These are phyloP conservation scores for Alternaria longipes DNA, from an alignment of 2,329 filamentous ascomycete genomes.

Conservation along the genomic window DNA sequence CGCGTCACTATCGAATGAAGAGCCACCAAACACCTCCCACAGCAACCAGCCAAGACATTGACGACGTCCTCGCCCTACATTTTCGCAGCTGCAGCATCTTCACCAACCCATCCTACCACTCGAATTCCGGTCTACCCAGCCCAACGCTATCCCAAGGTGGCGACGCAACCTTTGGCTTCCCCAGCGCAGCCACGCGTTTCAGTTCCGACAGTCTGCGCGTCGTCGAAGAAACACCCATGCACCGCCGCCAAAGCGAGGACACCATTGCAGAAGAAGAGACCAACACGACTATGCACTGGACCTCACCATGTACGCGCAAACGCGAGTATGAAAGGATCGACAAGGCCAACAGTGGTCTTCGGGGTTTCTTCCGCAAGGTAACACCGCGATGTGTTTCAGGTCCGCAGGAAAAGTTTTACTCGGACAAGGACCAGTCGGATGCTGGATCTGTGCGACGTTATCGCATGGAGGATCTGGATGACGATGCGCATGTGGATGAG, in stretches of 20 bases:
- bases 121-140: slow-evolving; percentile 31
- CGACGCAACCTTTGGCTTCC: slow-evolving; percentile 17
- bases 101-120: slow-evolving; percentile 41
- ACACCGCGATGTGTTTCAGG: slow-evolving; percentile 47
- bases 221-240: slow-evolving; percentile 17
- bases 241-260: slow-evolving; percentile 4
- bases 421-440: slow-evolving; percentile 46
- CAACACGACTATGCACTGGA: slow-evolving; percentile 50
- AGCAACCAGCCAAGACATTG: slow-evolving; percentile 43
- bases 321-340: slow-evolving; percentile 52
- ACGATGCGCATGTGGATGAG: slow-evolving; percentile 24
- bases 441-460: slow-evolving; percentile 51
- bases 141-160: slow-evolving; percentile 31
- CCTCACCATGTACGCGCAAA: slow-evolving; percentile 45
- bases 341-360: slow-evolving; percentile 48
- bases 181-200: slow-evolving; percentile 24
- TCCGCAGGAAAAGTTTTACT: slow-evolving; percentile 46
- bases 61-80: slow-evolving; percentile 52
- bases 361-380: slow-evolving; percentile 44
- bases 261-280: slow-evolving; percentile 24
- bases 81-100: slow-evolving; percentile 51
- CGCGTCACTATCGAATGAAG: slow-evolving; percentile 47
- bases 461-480: slow-evolving; percentile 41
- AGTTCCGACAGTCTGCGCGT: slow-evolving; percentile 28
- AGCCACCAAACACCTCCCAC: slow-evolving; percentile 42